These are phyloP conservation scores for Clavulina sp. DNA, from an alignment of 768 basidiomycete species.

Conservation along the genomic window DNA sequence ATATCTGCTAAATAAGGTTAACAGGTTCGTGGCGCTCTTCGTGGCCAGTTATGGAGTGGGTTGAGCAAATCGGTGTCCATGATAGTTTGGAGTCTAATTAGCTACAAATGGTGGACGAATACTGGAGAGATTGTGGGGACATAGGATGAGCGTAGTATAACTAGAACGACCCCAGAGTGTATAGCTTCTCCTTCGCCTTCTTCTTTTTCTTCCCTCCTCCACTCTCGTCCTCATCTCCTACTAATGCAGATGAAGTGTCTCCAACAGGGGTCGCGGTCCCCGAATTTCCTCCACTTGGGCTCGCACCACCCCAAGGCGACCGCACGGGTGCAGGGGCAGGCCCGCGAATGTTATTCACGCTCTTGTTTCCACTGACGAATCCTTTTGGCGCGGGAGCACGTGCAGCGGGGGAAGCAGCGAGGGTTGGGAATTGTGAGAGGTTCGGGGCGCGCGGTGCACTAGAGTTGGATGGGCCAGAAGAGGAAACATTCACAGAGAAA, in stretches of 20 bases:
- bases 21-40: no score
- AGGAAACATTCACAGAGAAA: not conserved
- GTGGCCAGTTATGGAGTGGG: no score
- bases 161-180: conserved; percentile 33
- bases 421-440: conserved; percentile 40
- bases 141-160: no score
- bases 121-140: no score
- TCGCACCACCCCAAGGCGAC: conserved; percentile 25
- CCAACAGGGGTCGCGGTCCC: conserved; percentile 8
- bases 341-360: conserved; percentile 50
- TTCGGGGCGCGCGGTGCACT: conserved; percentile 9
- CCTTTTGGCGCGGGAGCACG: conserved; percentile 4
- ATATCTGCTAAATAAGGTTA: no score
- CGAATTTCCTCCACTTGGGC: conserved; percentile 5
- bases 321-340: conserved; percentile 21
- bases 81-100: no score
- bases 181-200: conserved; percentile 74
- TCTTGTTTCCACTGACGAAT: conserved; percentile 41
- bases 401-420: conserved; percentile 29
- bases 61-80: no score
- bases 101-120: no score
- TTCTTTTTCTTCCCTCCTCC: conserved; percentile 45
- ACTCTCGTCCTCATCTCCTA: not conserved
- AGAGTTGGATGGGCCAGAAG: conserved; percentile 6
- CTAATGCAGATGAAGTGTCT: conserved; percentile 12